phyloP scores from a whole-genome alignment of 192 early-diverging fungal species.

The Linnemannia schmuckeri region DNA sequence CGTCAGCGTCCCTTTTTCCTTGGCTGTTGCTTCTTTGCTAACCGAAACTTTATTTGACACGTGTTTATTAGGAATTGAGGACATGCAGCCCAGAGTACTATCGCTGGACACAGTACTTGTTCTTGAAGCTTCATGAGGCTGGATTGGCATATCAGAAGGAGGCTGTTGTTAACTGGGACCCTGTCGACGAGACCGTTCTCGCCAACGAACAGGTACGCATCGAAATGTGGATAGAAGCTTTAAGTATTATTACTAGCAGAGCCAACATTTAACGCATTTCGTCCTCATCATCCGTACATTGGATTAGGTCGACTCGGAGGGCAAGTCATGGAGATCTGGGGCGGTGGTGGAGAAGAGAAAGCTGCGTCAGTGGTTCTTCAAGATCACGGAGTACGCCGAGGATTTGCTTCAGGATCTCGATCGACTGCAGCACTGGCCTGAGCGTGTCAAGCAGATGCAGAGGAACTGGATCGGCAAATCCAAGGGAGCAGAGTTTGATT shows the following conservation, averaged over 20 bases:
- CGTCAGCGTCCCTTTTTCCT: not conserved
- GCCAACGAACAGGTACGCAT: conserved; percentile 90
- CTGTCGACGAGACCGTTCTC: conserved; percentile 93
- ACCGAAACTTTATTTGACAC: not conserved
- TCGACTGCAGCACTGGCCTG: conserved; percentile 85
- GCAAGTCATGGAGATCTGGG: conserved; percentile 92
- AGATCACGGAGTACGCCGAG: conserved; percentile 88
- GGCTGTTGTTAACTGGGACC: conserved; percentile 97
- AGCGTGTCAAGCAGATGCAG: conserved; percentile 90
- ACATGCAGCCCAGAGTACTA: conserved; percentile 93
- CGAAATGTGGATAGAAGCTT: not conserved
- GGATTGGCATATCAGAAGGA: conserved; percentile 91
- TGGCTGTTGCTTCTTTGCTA: not conserved
- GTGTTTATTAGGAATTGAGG: conserved; percentile 73
- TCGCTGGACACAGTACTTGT: conserved; percentile 94
- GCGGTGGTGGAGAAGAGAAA: conserved; percentile 89
- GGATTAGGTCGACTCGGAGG: conserved; percentile 82
- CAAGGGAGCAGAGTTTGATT: conserved; percentile 81
- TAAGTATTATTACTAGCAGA: not conserved
- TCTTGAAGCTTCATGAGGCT: conserved; percentile 80
- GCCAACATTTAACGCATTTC: not conserved
- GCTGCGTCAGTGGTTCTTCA: conserved; percentile 94
- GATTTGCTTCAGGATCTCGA: conserved; percentile 85
- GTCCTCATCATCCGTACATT: not conserved
- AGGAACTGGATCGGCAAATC: conserved; percentile 94